Evolutionary conservation across 2,329 filamentous ascomycete genomes (phyloP), one percentile per base, ranked within the genome.

Genomic region (Xylaria polymorpha): DNA sequence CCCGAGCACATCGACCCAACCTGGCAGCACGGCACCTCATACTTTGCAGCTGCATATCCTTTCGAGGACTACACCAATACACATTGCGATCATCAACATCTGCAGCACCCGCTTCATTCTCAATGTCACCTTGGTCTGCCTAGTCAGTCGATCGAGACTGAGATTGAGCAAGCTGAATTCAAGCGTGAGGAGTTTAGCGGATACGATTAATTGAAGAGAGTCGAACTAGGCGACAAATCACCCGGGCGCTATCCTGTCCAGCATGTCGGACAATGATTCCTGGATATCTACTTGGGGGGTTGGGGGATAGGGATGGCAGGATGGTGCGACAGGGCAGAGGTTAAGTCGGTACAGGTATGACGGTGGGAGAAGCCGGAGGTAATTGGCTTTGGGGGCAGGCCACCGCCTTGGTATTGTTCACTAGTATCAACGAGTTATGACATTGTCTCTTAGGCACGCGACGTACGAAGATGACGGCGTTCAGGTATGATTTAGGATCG

Each of bases 41-140:
- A 81, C 67, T 79, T 82, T 46, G 77, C 81, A 66, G 80, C 83
- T 22, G 78, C 81, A 9, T 84, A 81, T 66, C 79, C 83, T 32
- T 74, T 83, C 63, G 79, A 79, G 29, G 77, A 75, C 61, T 83
- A 81, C 64, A 74, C 75, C n/a, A 43, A 74, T n/a, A 71, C 74
- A 46, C 65, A 76, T 58, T 79, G 75, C 72, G 70, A 72, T n/a
- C 71, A 72, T 5, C 66, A 69, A 18, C 71, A 72, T 55, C 32
- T 69, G 43, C 66, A 66, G 71, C 75, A 81, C 61, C 66, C 74
- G 2, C 75, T 75, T 39, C 77, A 78, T 50, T 32, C 72, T 4
- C 72, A 73, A 61, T 74, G 73, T 35, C 71, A 77, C 15, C 61
- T 77, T 3, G 75, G 68, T 20, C 66, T 79, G 22, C 73, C 75